A percentile compares a stretch with the other conserved stretches of the same genome.
Evolutionary conservation across 345 rosid genomes (phyloP).

Genomic region (Punica granatum): DNA sequence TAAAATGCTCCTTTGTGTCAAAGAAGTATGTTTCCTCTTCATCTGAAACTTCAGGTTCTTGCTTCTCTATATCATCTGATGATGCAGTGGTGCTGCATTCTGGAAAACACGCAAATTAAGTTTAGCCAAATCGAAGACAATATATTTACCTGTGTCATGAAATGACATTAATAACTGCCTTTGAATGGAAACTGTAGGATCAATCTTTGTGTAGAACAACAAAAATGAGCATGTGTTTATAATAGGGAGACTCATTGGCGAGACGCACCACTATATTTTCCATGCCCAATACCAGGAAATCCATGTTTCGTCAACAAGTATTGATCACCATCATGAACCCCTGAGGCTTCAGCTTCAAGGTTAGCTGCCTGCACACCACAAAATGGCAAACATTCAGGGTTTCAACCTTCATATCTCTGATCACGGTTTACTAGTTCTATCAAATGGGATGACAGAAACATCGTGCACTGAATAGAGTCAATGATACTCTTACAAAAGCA

Average conservation of each 20-base stretch:
- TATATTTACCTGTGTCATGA: not conserved
- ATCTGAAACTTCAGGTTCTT: conserved; percentile 77
- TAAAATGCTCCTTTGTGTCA: conserved; percentile 66
- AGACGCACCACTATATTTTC: conserved; percentile 72
- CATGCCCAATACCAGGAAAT: conserved; percentile 57
- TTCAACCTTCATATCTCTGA: not conserved
- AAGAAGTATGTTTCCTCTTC: conserved; percentile 70
- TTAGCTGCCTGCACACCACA: conserved; percentile 63
- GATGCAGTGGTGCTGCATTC: conserved; percentile 97
- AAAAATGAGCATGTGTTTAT: not conserved
- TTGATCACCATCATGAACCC: conserved; percentile 46
- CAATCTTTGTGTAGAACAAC: not conserved
- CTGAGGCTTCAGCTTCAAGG: conserved; percentile 66
- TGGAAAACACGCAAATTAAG: conserved; percentile 31
- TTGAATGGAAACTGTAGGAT: not conserved
- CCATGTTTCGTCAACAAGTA: conserved; percentile 65
- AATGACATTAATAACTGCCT: not conserved
- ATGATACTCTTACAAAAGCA: not conserved
- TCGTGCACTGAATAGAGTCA: not conserved
- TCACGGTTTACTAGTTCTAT: not conserved
- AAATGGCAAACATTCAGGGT: not conserved
- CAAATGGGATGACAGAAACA: not conserved
- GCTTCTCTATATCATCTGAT: conserved; percentile 91
- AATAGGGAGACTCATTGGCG: not conserved
- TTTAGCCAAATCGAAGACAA: not conserved